Base-by-base conservation (phyloP, 2,329 filamentous ascomycete species). In the Ceratocystis eucalypticola region DNA sequence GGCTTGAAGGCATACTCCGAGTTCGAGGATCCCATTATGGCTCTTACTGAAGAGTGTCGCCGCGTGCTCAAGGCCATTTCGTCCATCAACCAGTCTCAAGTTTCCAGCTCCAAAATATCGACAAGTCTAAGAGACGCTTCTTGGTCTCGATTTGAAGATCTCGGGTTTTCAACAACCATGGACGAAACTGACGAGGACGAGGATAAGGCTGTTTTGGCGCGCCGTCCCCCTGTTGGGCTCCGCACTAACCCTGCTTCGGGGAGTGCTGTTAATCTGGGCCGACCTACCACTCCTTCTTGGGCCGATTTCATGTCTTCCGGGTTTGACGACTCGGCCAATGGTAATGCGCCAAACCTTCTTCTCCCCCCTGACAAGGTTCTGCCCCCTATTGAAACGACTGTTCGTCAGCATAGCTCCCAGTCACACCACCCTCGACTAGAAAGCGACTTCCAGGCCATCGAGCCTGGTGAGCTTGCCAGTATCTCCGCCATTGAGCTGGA, bases 281-380 rank as follows among this genome's bases (percentile, higher is more conserved):
- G 94, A 67, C 94, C 94, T 1, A 97, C 91, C 0, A 99, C 94
- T 0, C 94, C 94, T 0, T 97, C 94, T 0, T 99, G 94, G 94
- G 94, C 94, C 2, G 94, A 99, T 74, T 99, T 99, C 74, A 81
- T 99, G 67, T 96, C 91, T 0, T 91, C 91, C 53, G 94, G 94
- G 1, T 99, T 99, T 72, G 91, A 96, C 70, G 86, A 87, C 68
- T 82, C 81, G n/a, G 78, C 82, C n/a, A 80, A 80, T 69, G 79
- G 81, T 33, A 78, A 84, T 0, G 55, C 53, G 12, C 53, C 66
- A 4, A 88, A 88, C 63, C 77, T 95, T 61, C 78, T 96, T 30
- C 79, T 97, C n/a, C 92, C 93, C 0, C 91, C 91, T 0, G 92
- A 96, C 74, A 94, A 97, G 77, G 81, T 91, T 20, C 81, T 99